phyloP scores from a whole-genome alignment of 192 early-diverging fungal species.

The Lobosporangium transversale region DNA sequence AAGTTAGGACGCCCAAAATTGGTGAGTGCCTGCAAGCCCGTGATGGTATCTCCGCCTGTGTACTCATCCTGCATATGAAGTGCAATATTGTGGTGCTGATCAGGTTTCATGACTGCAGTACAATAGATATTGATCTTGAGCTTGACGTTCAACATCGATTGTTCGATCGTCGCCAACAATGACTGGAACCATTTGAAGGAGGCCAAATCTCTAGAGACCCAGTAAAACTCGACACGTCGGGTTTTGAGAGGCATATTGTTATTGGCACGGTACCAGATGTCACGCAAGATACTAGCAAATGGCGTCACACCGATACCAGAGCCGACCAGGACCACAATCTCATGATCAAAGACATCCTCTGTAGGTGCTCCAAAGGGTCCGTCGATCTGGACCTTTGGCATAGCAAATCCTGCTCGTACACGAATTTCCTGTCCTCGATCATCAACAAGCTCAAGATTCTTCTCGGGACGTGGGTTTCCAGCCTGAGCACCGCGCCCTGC shows the following conservation, averaged over 20 bases:
- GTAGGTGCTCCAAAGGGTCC: conserved; percentile 86
- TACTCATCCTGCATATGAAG: conserved; percentile 64
- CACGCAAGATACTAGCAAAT: conserved; percentile 75
- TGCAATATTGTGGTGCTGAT: conserved; percentile 71
- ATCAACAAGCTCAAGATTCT: conserved; percentile 30
- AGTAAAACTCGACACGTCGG: conserved; percentile 68
- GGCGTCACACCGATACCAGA: conserved; percentile 84
- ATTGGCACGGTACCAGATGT: conserved; percentile 68
- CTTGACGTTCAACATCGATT: conserved; percentile 65
- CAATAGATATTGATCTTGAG: conserved; percentile 75
- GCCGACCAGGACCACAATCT: conserved; percentile 72
- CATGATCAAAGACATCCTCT: conserved; percentile 80
- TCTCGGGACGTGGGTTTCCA: conserved; percentile 8
- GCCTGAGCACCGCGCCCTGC: background rate
- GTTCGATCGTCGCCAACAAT: conserved; percentile 67
- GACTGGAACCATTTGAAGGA: conserved; percentile 79
- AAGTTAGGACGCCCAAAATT: conserved; percentile 88
- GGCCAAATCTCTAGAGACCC: conserved; percentile 73
- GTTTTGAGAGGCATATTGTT: conserved; percentile 55
- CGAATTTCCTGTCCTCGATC: conserved; percentile 50
- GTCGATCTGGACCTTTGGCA: conserved; percentile 75
- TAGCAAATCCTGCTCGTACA: conserved; percentile 33
- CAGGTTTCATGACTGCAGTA: conserved; percentile 66
- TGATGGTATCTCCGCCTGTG: conserved; percentile 72
- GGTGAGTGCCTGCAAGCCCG: conserved; percentile 70